Base-by-base conservation (phyloP, 2,329 filamentous ascomycete genomes). In the Metarhizium anisopliae region DNA sequence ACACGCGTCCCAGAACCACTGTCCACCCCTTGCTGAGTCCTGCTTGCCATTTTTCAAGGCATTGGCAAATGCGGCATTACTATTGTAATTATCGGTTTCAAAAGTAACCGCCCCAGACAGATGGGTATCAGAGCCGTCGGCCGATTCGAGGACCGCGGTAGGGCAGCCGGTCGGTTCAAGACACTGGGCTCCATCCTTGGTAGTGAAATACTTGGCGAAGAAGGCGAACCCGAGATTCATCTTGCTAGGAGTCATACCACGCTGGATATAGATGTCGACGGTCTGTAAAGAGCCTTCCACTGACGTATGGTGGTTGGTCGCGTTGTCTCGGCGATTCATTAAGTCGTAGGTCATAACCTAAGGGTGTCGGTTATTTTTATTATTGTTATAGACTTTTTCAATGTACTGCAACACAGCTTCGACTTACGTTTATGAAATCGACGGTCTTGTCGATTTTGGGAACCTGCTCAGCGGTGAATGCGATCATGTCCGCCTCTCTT, bases 321-420 rank as follows among this genome's bases (percentile, higher is more conserved):
- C 67, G 52, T 72, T 80, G 66, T 89, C 82, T n/a, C 87, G 80
- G 11, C 86, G 83, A 70, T 88, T 89, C 79, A 87, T 85, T 51
- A 90, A 66, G 64, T 90, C 86, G 66, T 89, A 89, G 10, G 80
- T 77, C 85, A 89, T 89, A 59, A 89, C 71, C 69, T 71, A 10
- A 10, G 10, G 20, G 8, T 20, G 7, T 29, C 16, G n/a, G 6
- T 32, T 47, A 20, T 7, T 8, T 11, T 10, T 6, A 20, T 13
- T 13, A 16, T n/a, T 13, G 20, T 20, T 20, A 20, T 20, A 20
- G 20, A 20, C 20, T 20, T 20, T 20, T 20, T 2, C 20, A 20
- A 20, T 20, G 20, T 20, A 20, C 20, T 20, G 20, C 20, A 20
- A 20, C 20, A 20, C 20, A 20, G 20, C 20, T 20, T 20, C 20